Percentiles rank a stretch among this genome's conserved stretches.
Conservation (phyloP, 345 rosid genomes). For the Corchorus olitorius region DNA sequence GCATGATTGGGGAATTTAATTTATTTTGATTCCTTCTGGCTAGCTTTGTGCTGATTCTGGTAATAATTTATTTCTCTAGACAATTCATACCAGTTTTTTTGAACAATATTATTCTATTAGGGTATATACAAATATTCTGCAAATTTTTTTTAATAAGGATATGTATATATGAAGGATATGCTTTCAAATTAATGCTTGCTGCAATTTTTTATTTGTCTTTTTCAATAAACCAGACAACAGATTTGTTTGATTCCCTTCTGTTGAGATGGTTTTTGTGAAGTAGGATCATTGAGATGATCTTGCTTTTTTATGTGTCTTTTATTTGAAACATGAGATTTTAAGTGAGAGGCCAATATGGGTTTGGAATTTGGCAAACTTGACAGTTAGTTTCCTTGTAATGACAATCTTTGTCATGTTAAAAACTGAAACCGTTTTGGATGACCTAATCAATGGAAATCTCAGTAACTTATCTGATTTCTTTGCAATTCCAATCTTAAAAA, state of each 20-base stretch:
- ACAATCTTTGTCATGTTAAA: neutral
- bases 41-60: conserved; percentile 6
- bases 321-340: neutral
- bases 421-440: neutral
- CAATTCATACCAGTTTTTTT: neutral
- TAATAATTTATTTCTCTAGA: neutral
- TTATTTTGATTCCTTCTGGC: neutral
- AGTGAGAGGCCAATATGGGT: neutral
- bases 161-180: neutral
- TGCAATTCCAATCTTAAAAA: neutral
- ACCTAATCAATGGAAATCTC: neutral
- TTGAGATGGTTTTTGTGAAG: neutral
- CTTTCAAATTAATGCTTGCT: neutral
- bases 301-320: neutral
- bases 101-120: neutral
- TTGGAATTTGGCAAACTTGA: neutral
- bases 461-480: neutral
- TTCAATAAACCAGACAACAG: neutral
- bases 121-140: neutral
- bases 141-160: too few relatives aligned
- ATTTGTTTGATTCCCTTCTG: neutral
- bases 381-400: neutral
- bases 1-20: conserved; percentile 6
- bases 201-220: neutral
- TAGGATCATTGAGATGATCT: too few relatives aligned